phyloP scores from a whole-genome alignment of 2,329 filamentous ascomycete genomes.

The Fusarium sp. region DNA sequence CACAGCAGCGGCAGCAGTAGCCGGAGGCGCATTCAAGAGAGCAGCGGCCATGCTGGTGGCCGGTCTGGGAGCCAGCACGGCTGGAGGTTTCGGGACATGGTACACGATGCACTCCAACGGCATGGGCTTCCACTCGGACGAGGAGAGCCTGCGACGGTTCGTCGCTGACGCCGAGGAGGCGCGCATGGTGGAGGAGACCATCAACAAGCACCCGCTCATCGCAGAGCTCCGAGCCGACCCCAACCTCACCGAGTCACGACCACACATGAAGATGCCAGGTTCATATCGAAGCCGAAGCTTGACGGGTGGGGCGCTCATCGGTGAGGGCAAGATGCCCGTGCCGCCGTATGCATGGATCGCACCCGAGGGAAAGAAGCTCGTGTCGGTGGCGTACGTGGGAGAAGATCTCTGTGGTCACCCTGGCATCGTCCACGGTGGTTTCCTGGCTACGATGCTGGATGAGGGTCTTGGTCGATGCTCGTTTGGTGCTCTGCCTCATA shows the following conservation, averaged over 20 bases:
- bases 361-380: slow-evolving; percentile 73
- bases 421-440: slow-evolving; percentile 88
- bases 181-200: slow-evolving; percentile 75
- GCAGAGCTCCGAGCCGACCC: slow-evolving; percentile 74
- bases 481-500: slow-evolving; percentile 88
- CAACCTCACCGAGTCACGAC: slow-evolving; percentile 79
- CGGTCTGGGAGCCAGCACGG: slow-evolving; percentile 46
- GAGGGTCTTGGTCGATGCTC: slow-evolving; percentile 90
- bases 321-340: slow-evolving; percentile 80
- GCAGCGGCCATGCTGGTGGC: slow-evolving; percentile 43
- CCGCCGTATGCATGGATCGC: slow-evolving; percentile 85
- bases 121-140: slow-evolving; percentile 65
- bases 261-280: slow-evolving; percentile 86
- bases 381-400: slow-evolving; percentile 83
- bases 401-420: slow-evolving; percentile 87
- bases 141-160: slow-evolving; percentile 78
- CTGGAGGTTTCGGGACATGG: slow-evolving; percentile 52
- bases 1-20: slow-evolving; percentile 23
- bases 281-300: slow-evolving; percentile 78
- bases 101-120: slow-evolving; percentile 50
- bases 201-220: slow-evolving; percentile 81
- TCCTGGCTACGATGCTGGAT: slow-evolving; percentile 92
- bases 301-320: slow-evolving; percentile 83
- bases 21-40: slow-evolving; percentile 38
- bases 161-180: slow-evolving; percentile 64